Base-by-base conservation (phyloP, 805 yeast genomes). In the Starmerella cellae region DNA sequence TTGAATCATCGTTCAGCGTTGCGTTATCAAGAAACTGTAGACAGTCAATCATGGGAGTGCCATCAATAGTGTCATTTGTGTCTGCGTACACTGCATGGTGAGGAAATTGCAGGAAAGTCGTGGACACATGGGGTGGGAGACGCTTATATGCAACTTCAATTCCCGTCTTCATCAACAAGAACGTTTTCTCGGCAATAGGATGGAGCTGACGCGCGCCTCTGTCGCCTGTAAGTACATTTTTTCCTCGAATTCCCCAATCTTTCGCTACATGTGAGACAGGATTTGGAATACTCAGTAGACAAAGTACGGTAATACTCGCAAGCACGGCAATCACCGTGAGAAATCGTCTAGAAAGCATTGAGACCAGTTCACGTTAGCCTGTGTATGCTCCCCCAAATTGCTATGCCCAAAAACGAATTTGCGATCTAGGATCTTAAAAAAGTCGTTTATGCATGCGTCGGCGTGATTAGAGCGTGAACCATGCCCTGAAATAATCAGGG, bases 91-190 rank as follows among this genome's bases (percentile, higher is more conserved):
- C 37, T 17, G 53, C 62, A 43, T 58, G 60, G 35, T 60, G 46
- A 5, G 56, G 60, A 20, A 59, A 51, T 19, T 55, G 46, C 3
- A 60, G 54, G 14, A 63, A 45, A 1, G 66, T 60, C 9, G 65
- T 60, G 35, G 46, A 36, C 11, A 61, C 35, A 40, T 63, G 67
- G 4, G 58, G 47, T 3, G 66, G 66, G 37, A 63, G 33, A 14
- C 65, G 59, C 19, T 52, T 39, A 63, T 63, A 59, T 35, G 57
- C 49, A 3, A 55, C 61, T 3, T 59, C 54, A 8, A 56, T 54
- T 9, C 66, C 65, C 1, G 65, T 61, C 42, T 62, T 63, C 39
- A 63, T 47, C 56, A 63, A 55, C 31, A 64, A 41, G 32, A 57
- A 60, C 3, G 59, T 44, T 14, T 52, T 45, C 20, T 49, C 26